Evolutionary conservation across 805 yeast species (phyloP), one percentile per base, ranked within the genome.

Genomic region (Schwanniomyces sp.): DNA sequence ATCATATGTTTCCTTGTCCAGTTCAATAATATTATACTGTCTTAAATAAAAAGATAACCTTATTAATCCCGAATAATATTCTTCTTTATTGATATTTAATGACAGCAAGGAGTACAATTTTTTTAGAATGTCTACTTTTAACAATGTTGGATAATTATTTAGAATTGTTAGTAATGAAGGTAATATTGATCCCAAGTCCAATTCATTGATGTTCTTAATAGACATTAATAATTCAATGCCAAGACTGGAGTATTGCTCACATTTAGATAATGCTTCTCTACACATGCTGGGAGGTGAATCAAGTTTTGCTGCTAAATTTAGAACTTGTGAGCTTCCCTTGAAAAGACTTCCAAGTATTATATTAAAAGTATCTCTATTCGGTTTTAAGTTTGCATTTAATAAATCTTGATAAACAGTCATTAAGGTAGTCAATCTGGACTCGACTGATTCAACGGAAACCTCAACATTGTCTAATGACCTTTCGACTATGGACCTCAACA

Each of bases 391-490:
- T 18, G 44, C 44, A 4, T 47, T 58, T 34, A 86, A 70, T 59
- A 85, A 67, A 55, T 85, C 91, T 43, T 86, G 87, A 59, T 86
- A 86, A 30, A 85, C 82, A 17, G 81, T 84, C 52, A 86, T 66
- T 48, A 86, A 61, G 45, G 77, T 80, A 2, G 88, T 85, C 60
- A 86, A 70, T 58, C 78, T 79, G 40, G 76, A 77, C 59, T 86
- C 90, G 6, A 80, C 64, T 24, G 82, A 71, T 51, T 52, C 62
- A 4, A 67, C 47, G 4, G 55, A 45, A 3, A 40, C 9, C 17
- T 62, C 66, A 3, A 51, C 42, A 7, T 75, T 78, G 47, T 78
- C 79, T 34, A 80, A 64, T 2, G 70, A 56, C 62, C 94, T 74
- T 38, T 62, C 50, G 11, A 76, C 63, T 9, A 86, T 74, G 0